Evolutionary conservation across 164 flowering plant species (phyloP), one percentile per base, ranked within the genome.

Genomic region (Tinospora cordifolia): DNA sequence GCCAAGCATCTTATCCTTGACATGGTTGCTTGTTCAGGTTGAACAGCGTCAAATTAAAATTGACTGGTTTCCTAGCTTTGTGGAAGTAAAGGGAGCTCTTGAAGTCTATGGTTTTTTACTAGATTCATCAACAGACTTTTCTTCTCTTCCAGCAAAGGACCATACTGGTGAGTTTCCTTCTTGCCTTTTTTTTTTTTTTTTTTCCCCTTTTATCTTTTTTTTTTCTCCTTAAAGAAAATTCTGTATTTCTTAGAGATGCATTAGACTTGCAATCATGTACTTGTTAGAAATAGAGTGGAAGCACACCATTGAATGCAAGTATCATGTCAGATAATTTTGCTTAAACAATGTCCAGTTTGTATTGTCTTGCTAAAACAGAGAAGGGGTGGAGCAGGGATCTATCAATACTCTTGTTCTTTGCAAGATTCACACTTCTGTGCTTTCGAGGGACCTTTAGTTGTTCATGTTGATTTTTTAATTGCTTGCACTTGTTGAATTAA

Each of bases 11-110:
- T 41, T 36, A 38, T 22, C 26, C 2, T 26, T 57, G 39, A 39
- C 58, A 68, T 65, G 30, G 15, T 71, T 65, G 30, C n/a, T 71
- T 68, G 38, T 51, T 60, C 80, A 85, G 92, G 85, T 51, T 71
- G 75, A 76, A 70, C 65, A 10, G 25, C 47, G 54, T 27, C 41
- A 76, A 19, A 30, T 85, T 57, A 70, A 74, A 71, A 77, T 89
- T 57, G 89, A 83, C 49, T 87, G 93, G 93, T 39, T 84, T 67
- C 97, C 97, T 58, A 75, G 75, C 69, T 87, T 80, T 78, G 57
- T 72, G 41, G 86, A 88, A 22, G 73, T 94, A 13, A 85, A 83
- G 72, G 69, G 67, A 58, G 97, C 98, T 73, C 90, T 94, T 76
- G 82, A 83, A 15, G 66, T 57, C 25, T 94, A 87, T 84, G 99